Evolutionary conservation across 768 basidiomycete species (phyloP), one percentile per base, ranked within the genome.

Genomic region (Amanita rubescens): DNA sequence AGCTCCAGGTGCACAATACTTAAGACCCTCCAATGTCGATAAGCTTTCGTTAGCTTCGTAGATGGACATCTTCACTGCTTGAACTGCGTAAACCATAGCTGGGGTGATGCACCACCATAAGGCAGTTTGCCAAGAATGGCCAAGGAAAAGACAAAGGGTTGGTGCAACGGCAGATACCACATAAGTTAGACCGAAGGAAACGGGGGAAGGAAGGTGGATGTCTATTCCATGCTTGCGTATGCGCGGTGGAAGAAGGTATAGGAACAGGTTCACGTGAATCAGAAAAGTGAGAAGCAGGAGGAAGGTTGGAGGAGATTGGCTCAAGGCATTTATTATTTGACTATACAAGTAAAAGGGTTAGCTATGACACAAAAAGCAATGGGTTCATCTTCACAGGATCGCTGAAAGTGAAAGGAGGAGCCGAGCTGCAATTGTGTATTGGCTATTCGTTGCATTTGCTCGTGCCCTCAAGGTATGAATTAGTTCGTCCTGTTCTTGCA

Each of bases 401-500:
- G 67, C 60, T 3, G 82, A 81, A 20, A 78, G 59, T 0, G 65
- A 66, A 19, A 84, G 64, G 25, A 79, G 65, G 6, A 63, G 55
- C 50, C 74, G 73, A 24, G 81, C 49, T 19, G 69, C 64, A 8
- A 70, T 43, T 22, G 72, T 63, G 35, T 76, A 75, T 42, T 67
- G 71, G 53, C 62, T 58, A 62, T 76, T 78, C 1, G 74, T 74
- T 7, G 61, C 61, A 0, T 69, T 65, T 52, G 78, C 78, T 42
- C 72, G 67, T n/a, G 59, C 60, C 44, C 73, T 76, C 35, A 87
- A 65, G 4, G 52, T 58, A n/a, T 75, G 66, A 45, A 87, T 74
- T 11, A 84, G 37, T 42, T 77, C 75, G 43, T 83, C 78, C 62
- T 87, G 85, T 62, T 87, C 85, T 86, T 2, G 41, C 6, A 37